Percentiles rank a stretch among this genome's conserved stretches.
Conservation (phyloP, 2,329 filamentous ascomycete genomes). For the Fusarium albidum region DNA sequence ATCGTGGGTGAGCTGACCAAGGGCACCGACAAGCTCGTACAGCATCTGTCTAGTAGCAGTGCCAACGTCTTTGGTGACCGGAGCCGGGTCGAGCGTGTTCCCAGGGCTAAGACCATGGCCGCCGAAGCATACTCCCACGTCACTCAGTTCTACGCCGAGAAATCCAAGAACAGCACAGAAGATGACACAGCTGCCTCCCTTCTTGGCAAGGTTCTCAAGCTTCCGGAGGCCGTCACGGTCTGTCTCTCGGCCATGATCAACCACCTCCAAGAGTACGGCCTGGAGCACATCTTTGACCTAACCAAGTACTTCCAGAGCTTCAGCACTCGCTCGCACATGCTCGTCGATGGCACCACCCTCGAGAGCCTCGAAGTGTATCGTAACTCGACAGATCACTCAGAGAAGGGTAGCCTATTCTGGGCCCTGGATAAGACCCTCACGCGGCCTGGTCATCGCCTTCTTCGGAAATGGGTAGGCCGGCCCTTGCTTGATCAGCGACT, state of each 20-base stretch:
- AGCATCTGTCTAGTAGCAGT: constrained; percentile 87
- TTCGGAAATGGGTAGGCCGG: constrained; percentile 94
- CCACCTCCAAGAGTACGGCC: constrained; percentile 88
- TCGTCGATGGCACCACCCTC: constrained; percentile 92
- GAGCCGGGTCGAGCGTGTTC: constrained; percentile 82
- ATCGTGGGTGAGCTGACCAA: constrained; percentile 91
- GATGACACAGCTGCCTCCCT: constrained; percentile 69
- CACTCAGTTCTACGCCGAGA: constrained; percentile 89
- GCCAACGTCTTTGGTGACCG: constrained; percentile 93
- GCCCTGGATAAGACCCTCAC: constrained; percentile 92
- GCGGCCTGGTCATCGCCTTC: constrained; percentile 83
- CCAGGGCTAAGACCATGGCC: constrained; percentile 80
- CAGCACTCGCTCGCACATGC: constrained; percentile 92
- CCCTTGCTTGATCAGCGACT: constrained; percentile 80
- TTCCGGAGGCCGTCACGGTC: constrained; percentile 86
- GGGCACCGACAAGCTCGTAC: constrained; percentile 89
- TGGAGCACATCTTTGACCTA: constrained; percentile 94
- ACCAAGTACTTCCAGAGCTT: constrained; percentile 98
- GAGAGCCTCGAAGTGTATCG: constrained; percentile 95
- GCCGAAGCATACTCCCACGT: constrained; percentile 89
- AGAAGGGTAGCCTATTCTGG: constrained; percentile 94
- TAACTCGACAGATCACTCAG: constrained; percentile 86
- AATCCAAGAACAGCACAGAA: constrained; percentile 70
- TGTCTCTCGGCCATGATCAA: constrained; percentile 97
- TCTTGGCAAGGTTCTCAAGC: constrained; percentile 84